Percentiles rank a stretch among this genome's conserved stretches.
phyloP scores from a whole-genome alignment of 768 basidiomycete species.

The Lepiota brunneoincarnata region DNA sequence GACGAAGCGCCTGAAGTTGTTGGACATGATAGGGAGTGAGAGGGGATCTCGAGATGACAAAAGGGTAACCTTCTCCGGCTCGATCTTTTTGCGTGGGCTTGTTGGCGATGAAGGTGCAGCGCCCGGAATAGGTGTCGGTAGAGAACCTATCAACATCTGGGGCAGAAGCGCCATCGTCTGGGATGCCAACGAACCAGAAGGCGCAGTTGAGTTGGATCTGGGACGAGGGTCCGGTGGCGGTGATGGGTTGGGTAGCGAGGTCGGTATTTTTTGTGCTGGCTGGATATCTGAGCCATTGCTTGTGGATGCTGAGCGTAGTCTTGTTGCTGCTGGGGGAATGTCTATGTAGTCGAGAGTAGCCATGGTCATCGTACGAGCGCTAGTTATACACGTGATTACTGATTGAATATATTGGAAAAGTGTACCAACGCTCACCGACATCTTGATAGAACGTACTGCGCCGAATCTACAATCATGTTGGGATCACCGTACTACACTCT shows the following conservation, averaged over 20 bases:
- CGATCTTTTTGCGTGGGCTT: slow-evolving; percentile 21
- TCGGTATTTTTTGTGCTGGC: slow-evolving; percentile 38
- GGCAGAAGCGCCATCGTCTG: slow-evolving; percentile 34
- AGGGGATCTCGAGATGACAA: slow-evolving; percentile 66
- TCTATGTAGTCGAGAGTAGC: slow-evolving; percentile 49
- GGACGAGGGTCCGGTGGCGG: slow-evolving; percentile 22
- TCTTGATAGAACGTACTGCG: too few relatives aligned
- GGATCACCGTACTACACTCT: too few relatives aligned
- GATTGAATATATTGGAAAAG: too few relatives aligned
- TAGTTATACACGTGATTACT: too few relatives aligned
- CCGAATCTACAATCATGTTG: too few relatives aligned
- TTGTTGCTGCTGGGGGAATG: slow-evolving; percentile 39
- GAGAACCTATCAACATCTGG: slow-evolving; percentile 33
- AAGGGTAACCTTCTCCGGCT: slow-evolving; percentile 31
- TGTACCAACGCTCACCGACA: too few relatives aligned
- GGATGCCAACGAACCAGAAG: slow-evolving; percentile 21
- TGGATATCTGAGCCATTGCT: slow-evolving; percentile 24
- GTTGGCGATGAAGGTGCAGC: slow-evolving; percentile 15
- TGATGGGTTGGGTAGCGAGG: slow-evolving; percentile 39
- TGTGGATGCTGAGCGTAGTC: slow-evolving; percentile 30
- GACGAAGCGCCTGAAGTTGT: slow-evolving; percentile 81
- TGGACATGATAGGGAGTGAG: slow-evolving; percentile 72
- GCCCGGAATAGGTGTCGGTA: slow-evolving; percentile 19
- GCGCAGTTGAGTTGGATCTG: slow-evolving; percentile 18
- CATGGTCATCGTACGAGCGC: slow-evolving; percentile 23